These are phyloP conservation scores for Colletotrichum sp. DNA, from an alignment of 2,329 filamentous ascomycete genomes.

Conservation along the genomic window DNA sequence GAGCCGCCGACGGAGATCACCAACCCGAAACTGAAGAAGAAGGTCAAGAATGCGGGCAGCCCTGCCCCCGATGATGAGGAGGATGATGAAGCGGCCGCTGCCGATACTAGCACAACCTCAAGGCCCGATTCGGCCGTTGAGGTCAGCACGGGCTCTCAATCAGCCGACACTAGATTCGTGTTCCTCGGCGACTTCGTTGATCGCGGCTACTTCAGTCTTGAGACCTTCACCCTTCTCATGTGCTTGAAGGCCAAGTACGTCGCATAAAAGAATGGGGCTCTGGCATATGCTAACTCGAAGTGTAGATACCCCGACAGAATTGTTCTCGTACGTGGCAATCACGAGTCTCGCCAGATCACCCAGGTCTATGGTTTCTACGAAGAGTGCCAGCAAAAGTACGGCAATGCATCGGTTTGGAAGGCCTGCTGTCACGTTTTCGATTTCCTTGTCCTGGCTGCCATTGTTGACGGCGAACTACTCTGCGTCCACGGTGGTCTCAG, in stretches of 20 bases:
- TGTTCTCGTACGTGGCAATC: constrained; percentile 95
- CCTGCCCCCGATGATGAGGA: constrained; percentile 53
- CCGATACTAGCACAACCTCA: constrained; percentile 37
- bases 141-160: constrained; percentile 45
- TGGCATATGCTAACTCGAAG: constrained; percentile 24
- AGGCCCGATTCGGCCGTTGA: constrained; percentile 36
- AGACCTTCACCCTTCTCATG: constrained; percentile 96
- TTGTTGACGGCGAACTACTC: constrained; percentile 98
- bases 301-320: constrained; percentile 90
- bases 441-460: constrained; percentile 93
- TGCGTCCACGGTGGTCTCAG: constrained; percentile 94
- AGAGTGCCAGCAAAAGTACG: constrained; percentile 97
- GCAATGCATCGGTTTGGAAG: constrained; percentile 99
- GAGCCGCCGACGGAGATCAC: constrained; percentile 90
- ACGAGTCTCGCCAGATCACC: constrained; percentile 96
- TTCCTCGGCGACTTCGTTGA: constrained; percentile 92
- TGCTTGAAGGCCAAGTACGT: constrained; percentile 80
- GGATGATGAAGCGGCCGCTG: constrained; percentile 53
- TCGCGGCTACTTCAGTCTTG: constrained; percentile 94
- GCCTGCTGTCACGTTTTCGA: constrained; percentile 99
- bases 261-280: not conserved
- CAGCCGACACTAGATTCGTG: constrained; percentile 61
- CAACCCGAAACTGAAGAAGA: constrained; percentile 85
- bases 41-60: constrained; percentile 71
- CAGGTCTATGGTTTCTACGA: constrained; percentile 99